These are phyloP conservation scores for Hysterangium stoloniferum DNA, from an alignment of 768 basidiomycete species.

Conservation along the genomic window DNA sequence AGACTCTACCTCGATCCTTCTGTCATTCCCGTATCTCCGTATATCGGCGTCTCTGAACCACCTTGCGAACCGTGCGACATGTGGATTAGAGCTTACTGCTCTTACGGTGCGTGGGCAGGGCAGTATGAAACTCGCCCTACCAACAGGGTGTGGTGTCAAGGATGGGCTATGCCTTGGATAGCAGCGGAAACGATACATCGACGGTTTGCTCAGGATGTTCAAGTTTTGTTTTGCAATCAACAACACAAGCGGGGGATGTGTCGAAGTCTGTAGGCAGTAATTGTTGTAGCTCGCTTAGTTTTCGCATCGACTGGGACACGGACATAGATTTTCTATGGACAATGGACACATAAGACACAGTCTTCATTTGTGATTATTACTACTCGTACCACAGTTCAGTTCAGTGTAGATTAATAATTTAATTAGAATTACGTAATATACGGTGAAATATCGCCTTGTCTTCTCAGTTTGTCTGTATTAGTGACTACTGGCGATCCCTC, in stretches of 20 bases:
- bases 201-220: background rate
- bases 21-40: background rate
- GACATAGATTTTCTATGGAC: too few relatives aligned
- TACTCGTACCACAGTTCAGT: too few relatives aligned
- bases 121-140: background rate
- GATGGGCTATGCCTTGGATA: background rate
- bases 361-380: too few relatives aligned
- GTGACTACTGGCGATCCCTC: too few relatives aligned
- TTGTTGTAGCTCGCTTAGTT: too few relatives aligned
- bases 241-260: background rate
- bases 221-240: background rate
- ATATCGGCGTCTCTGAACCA: background rate
- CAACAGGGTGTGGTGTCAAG: background rate
- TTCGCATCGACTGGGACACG: too few relatives aligned
- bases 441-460: too few relatives aligned
- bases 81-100: background rate
- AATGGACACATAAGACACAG: too few relatives aligned
- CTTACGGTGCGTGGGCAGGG: background rate
- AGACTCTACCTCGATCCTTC: background rate
- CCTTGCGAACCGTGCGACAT: background rate
- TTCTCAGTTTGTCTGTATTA: too few relatives aligned
- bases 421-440: too few relatives aligned
- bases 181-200: background rate
- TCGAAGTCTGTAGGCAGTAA: too few relatives aligned
- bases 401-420: too few relatives aligned